Evolutionary conservation across 2,329 filamentous ascomycete species (phyloP).

Genomic region (Penicillium verrucosum): DNA sequence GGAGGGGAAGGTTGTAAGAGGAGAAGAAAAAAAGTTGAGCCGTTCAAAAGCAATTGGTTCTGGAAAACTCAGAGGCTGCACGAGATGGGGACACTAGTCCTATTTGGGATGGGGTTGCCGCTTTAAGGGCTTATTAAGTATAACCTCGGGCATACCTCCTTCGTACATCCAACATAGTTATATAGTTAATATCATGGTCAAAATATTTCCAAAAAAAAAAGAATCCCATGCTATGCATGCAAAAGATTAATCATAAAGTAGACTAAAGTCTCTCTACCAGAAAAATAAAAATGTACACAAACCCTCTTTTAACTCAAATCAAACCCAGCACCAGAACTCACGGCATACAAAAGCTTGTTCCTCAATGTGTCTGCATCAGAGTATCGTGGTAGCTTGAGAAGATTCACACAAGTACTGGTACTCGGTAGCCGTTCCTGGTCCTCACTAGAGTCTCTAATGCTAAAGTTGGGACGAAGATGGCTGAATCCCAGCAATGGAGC

Average conservation of each 20-base stretch:
- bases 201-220: background rate
- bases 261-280: background rate
- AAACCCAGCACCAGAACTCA: conserved; percentile 88
- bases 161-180: no score
- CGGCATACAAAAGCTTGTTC: conserved; percentile 82
- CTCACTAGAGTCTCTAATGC: conserved; percentile 76
- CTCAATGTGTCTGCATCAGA: conserved; percentile 61
- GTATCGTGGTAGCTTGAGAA: conserved; percentile 89
- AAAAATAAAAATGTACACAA: conserved; percentile 1
- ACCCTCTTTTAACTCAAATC: conserved; percentile 55
- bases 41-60: conserved; percentile 26
- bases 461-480: conserved; percentile 80
- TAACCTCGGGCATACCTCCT: background rate
- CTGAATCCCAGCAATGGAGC: conserved; percentile 87
- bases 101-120: conserved; percentile 15
- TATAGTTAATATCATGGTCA: no score
- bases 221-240: conserved; percentile 31
- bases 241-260: background rate
- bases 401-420: conserved; percentile 92
- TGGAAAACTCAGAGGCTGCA: conserved; percentile 35
- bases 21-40: conserved; percentile 28
- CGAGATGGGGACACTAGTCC: conserved; percentile 24
- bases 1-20: conserved; percentile 20
- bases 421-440: conserved; percentile 80
- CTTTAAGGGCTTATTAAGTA: conserved; percentile 19